These are phyloP conservation scores for Eremochloa ophiuroides DNA, from an alignment of 176 grass and related monocot genomes.

Conservation along the genomic window DNA sequence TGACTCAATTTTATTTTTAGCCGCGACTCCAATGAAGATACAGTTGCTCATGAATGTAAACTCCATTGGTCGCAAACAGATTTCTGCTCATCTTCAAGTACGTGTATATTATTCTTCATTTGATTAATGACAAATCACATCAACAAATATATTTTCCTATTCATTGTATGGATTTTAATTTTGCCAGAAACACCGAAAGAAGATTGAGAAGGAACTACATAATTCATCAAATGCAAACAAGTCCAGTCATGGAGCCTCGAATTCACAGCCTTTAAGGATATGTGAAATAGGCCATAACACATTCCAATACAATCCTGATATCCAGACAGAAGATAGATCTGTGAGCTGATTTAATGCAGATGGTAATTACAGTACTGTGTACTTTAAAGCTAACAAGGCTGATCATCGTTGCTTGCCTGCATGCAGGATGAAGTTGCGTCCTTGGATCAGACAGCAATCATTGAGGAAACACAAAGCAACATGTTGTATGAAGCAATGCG, in stretches of 20 bases:
- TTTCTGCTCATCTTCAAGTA: constrained; percentile 35
- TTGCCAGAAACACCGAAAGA: constrained; percentile 23
- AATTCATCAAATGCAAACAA: neutral
- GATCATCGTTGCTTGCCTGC: neutral
- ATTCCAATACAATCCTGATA: neutral
- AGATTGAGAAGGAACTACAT: neutral
- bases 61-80: constrained; percentile 6
- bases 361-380: neutral
- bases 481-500: neutral
- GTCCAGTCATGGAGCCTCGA: neutral
- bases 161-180: neutral
- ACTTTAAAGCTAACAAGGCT: neutral
- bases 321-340: neutral
- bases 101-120: neutral
- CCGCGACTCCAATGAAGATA: constrained; percentile 19
- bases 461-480: neutral
- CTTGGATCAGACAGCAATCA: neutral
- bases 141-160: too few relatives aligned
- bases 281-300: neutral
- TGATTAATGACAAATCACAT: neutral
- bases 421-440: neutral
- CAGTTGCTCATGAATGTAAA: constrained; percentile 20
- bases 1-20: constrained; percentile 2
- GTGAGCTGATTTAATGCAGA: neutral
- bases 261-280: neutral